Base-by-base conservation (phyloP, 2,329 filamentous ascomycete genomes). In the Ophiostoma ulmi region DNA sequence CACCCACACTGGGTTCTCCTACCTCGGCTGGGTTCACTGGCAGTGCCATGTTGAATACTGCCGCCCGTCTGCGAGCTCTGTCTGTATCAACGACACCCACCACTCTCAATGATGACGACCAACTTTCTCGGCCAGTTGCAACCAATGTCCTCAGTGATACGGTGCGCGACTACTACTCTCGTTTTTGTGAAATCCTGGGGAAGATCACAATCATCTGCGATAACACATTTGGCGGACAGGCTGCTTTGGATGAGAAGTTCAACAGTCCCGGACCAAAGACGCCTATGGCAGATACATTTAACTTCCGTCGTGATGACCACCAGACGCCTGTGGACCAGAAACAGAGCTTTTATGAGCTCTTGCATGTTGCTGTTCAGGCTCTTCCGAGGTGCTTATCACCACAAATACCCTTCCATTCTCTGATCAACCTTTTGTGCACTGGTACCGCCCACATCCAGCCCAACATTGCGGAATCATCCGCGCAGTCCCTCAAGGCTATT, bases 161-260 rank as follows among this genome's bases (percentile, higher is more conserved):
- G 31, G 89, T 92, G 0, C 90, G 90, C 76, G 92, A 95, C 63
- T 95, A 93, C 77, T 97, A 98, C 79, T 84, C 90, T 70, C 90
- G 91, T 69, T 99, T 99, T 75, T 98, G 94, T 77, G 93, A 97
- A 78, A 94, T 99, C 35, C 82, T 99, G 8, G 95, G 94, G 36
- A 96, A 97, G 78, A 96, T 99, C 70, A 97, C 94, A 1, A 91
- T 98, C 64, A 90, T 98, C 44, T 99, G 95, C 79, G 95, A 99
- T 79, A 95, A 97, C 76, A 91, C 94, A 0, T 99, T 99, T 81
- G 96, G 95, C 69, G 95, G 95, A 0, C 95, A 99, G 81, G 95
- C 94, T 41, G 92, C 93, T 0, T 80, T 98, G 67, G 95, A 99
- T 77, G 96, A 99, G 79, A 98, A 97, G 77, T 97, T 98, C 78